Base-by-base conservation (phyloP, 2,329 filamentous ascomycete species). In the Cryphonectria naterciae region DNA sequence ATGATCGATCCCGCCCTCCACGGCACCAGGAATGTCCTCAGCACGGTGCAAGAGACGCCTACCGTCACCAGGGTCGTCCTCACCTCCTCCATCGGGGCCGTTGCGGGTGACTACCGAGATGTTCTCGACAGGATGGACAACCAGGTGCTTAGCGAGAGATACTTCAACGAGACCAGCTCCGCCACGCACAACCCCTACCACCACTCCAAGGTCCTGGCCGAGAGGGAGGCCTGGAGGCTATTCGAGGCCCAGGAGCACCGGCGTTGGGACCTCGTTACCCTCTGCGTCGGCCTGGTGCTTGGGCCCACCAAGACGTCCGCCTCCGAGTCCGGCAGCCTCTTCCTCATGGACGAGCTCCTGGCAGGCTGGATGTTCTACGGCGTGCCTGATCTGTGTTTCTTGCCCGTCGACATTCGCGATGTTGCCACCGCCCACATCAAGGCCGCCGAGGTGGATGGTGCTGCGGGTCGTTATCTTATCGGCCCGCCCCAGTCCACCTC, bases 121-220 rank as follows among this genome's bases (percentile, higher is more conserved):
- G 74, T 77, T 1, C 43, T 72, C 15, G 63, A 73, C 54, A 74
- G 73, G 65, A 68, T 74, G 64, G 39, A 64, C n/a, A 17, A 28
- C 61, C 68, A 68, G 19, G 73, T 73, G 5, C 73, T 78, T 19
- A 73, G 73, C 37, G 70, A 75, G 8, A 52, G 70, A 1, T 74
- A 75, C 62, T 78, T 75, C 64, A 77, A 77, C 70, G 74, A 69
- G 28, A 76, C 75, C 60, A 77, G 74, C 72, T 73, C 74, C n/a
- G 72, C 73, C 10, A 74, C 52, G n/a, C 68, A 76, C 46, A 77
- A 77, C 63, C 70, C 76, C 2, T 78, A 78, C 68, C 69, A 73
- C 39, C 76, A 77, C 65, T 78, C 76, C 67, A 78, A 78, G 41
- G 75, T 77, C 0, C 32, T 76, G 22, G 76, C 76, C 10, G 77